Evolutionary conservation across 1,284 basidiomycete genomes (phyloP), one percentile per base, ranked within the genome.

Genomic region (Malassezia slooffiae): DNA sequence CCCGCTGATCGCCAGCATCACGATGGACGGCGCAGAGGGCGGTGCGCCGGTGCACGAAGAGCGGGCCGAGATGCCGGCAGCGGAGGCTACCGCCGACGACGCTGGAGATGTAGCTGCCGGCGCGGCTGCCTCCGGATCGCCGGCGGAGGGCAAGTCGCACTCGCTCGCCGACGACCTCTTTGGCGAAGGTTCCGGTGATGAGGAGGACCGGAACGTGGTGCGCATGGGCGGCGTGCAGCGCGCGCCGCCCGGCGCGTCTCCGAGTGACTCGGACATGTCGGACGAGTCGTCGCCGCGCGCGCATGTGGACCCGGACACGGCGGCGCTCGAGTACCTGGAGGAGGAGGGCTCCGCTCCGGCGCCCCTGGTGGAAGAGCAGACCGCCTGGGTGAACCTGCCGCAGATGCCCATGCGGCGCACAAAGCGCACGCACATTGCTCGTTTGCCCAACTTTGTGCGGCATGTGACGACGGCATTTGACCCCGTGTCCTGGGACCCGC

Each of bases 321-420:
- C 19, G 13, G 46, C 58, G 47, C 55, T 62, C 40, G 59, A 59
- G 34, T 62, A 62, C 47, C 49, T 35, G 12, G 48, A 62, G 24
- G 60, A 62, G 24, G 58, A 56, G 17, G 56, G 55, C 4, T 49
- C 52, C 15, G 78, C 79, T 29, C 70, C 73, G 8, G 69, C 71
- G 9, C 72, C 76, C 40, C 50, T 75, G 70, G 27, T 79, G 78
- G 36, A 78, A 79, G 55, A 81, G 82, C 70, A 79, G 77, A 68
- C 58, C 1, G 62, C 62, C 11, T 54, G 57, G 31, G 34, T 65
- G 28, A 35, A 50, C 13, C 41, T 65, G 11, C 57, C 62, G 3
- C 57, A 62, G 27, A 34, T 57, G 22, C 58, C 62, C 4, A 50
- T 65, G 20, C 54, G 62, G 6, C 48, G 55, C n/a, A 61, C 58